Conservation (phyloP, 768 basidiomycete species). For the Boletus subcaerulescens region DNA sequence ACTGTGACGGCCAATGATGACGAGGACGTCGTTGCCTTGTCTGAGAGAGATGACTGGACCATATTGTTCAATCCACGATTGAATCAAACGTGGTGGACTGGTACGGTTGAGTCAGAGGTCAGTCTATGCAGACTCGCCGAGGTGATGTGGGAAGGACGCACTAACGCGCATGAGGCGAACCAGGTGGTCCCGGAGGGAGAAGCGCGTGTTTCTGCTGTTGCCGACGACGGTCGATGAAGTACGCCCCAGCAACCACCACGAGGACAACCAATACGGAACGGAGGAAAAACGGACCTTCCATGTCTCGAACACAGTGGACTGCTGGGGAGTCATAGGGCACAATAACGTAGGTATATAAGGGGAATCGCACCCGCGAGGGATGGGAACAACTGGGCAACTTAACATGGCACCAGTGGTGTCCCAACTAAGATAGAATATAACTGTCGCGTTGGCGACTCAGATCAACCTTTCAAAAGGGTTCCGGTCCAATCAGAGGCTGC, state of each 20-base stretch:
- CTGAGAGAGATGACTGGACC: constrained; percentile 25
- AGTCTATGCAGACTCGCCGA: neutral
- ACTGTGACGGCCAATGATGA: constrained; percentile 26
- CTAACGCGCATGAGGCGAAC: constrained; percentile 20
- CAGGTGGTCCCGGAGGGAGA: constrained; percentile 20
- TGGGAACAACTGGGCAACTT: too few relatives aligned
- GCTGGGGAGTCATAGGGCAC: too few relatives aligned
- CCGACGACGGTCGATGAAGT: constrained; percentile 5
- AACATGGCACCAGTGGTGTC: too few relatives aligned
- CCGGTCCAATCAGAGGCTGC: too few relatives aligned
- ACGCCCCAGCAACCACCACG: neutral
- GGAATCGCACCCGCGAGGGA: too few relatives aligned
- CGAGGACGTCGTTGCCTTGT: constrained; percentile 24
- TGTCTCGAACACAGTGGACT: neutral
- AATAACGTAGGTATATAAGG: too few relatives aligned
- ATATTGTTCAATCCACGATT: constrained; percentile 27
- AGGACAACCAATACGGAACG: neutral
- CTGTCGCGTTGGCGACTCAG: too few relatives aligned
- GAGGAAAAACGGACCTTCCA: neutral
- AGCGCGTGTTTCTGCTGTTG: constrained; percentile 7
- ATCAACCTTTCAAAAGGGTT: too few relatives aligned
- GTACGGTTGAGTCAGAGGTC: neutral
- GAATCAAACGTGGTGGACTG: constrained; percentile 18
- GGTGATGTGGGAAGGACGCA: neutral
- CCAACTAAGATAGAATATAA: too few relatives aligned